phyloP scores from a whole-genome alignment of 192 early-diverging fungal genomes.

The Coemansia sp. region DNA sequence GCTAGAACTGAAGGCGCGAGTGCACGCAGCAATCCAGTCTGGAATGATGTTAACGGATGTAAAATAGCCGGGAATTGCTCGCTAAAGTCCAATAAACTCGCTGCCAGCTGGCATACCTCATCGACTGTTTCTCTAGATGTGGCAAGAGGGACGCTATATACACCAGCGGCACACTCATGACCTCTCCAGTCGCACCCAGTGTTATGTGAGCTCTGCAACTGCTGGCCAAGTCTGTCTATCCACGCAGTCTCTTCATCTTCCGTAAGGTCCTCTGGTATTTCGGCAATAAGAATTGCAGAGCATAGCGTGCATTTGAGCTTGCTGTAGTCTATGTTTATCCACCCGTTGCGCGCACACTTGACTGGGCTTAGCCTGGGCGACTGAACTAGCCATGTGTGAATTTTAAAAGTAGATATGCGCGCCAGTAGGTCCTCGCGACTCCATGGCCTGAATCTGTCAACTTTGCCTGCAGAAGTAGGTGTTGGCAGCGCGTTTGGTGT shows the following conservation, averaged over 20 bases:
- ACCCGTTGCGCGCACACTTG: constrained; percentile 47
- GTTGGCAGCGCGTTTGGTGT: too few species aligned
- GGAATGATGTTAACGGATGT: constrained; percentile 44
- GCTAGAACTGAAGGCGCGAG: constrained; percentile 7
- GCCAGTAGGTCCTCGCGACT: constrained; percentile 42
- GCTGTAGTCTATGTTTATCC: constrained; percentile 46
- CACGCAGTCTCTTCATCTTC: constrained; percentile 33
- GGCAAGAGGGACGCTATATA: constrained; percentile 36
- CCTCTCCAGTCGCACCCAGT: constrained; percentile 38
- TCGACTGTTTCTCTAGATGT: constrained; percentile 38
- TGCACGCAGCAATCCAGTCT: constrained; percentile 28
- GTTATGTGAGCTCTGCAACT: constrained; percentile 46
- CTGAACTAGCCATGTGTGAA: constrained; percentile 49
- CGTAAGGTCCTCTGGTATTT: constrained; percentile 33
- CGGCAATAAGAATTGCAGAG: constrained; percentile 39
- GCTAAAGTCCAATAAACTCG: constrained; percentile 21
- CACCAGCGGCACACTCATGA: constrained; percentile 22
- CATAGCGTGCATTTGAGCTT: constrained; percentile 46
- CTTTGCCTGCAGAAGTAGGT: not conserved
- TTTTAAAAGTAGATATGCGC: constrained; percentile 48
- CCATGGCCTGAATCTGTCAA: constrained; percentile 48
- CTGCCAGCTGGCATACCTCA: constrained; percentile 33
- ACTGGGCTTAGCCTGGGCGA: constrained; percentile 39
- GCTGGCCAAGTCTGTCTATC: constrained; percentile 37
- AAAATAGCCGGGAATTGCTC: constrained; percentile 16